Conservation (phyloP, 805 yeast genomes). For the Metschnikowia sp. region DNA sequence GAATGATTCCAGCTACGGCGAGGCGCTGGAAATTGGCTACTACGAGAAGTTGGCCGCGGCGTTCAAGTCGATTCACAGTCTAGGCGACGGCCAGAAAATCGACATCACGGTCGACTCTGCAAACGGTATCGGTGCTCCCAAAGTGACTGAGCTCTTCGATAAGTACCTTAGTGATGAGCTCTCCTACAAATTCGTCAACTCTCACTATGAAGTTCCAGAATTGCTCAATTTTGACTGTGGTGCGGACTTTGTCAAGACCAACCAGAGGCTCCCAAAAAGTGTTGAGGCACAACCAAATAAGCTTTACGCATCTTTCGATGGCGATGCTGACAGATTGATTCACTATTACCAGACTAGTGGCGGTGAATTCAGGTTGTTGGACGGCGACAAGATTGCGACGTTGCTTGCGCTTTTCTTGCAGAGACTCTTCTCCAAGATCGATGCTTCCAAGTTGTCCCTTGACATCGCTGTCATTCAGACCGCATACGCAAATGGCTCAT, state of each 20-base stretch:
- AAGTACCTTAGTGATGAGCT: slow-evolving; percentile 40
- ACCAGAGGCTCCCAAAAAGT: slow-evolving; percentile 71
- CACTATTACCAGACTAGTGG: slow-evolving; percentile 55
- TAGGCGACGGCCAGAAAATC: slow-evolving; percentile 24
- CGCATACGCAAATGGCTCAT: slow-evolving; percentile 94
- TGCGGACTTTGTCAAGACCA: slow-evolving; percentile 92
- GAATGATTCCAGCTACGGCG: slow-evolving; percentile 66
- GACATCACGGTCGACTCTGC: slow-evolving; percentile 81
- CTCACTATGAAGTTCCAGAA: slow-evolving; percentile 48
- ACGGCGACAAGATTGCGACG: slow-evolving; percentile 93
- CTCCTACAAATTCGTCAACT: slow-evolving; percentile 49
- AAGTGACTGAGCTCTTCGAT: slow-evolving; percentile 48
- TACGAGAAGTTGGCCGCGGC: slow-evolving; percentile 58
- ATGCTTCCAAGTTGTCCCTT: slow-evolving; percentile 42
- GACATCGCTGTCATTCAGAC: slow-evolving; percentile 89
- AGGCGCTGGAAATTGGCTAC: slow-evolving; percentile 65
- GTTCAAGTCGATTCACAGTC: slow-evolving; percentile 42
- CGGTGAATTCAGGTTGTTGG: slow-evolving; percentile 56
- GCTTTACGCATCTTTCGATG: slow-evolving; percentile 85
- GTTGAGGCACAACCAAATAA: slow-evolving; percentile 43
- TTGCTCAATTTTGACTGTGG: slow-evolving; percentile 79
- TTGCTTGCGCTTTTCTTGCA: slow-evolving; percentile 68
- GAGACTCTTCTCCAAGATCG: slow-evolving; percentile 45
- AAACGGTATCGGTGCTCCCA: slow-evolving; percentile 94
- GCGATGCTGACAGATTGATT: slow-evolving; percentile 94